Percentiles rank a stretch among this genome's conserved stretches.
phyloP scores from a whole-genome alignment of 768 basidiomycete genomes.

The Candolleomyces eurysporus region DNA sequence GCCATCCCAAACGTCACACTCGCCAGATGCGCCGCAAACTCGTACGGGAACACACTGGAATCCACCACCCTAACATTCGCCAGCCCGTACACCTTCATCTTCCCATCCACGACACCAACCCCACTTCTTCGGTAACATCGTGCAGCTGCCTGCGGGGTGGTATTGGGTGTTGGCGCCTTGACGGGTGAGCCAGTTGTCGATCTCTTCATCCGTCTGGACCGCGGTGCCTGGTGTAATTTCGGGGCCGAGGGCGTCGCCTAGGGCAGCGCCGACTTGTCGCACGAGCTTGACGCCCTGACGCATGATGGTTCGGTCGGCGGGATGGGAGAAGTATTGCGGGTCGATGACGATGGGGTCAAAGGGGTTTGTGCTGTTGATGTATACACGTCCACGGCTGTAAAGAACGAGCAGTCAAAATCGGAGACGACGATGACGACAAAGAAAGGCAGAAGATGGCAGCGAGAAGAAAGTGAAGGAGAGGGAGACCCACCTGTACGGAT shows the following conservation, averaged over 20 bases:
- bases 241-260: constrained; percentile 35
- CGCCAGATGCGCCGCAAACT: constrained; percentile 31
- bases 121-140: constrained; percentile 27
- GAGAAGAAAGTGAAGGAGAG: too few relatives aligned
- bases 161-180: constrained; percentile 47
- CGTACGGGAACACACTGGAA: constrained; percentile 53
- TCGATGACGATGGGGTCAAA: constrained; percentile 65
- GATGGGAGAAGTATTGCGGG: constrained; percentile 57
- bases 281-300: constrained; percentile 63
- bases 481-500: constrained; percentile 36
- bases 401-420: too few relatives aligned
- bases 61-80: constrained; percentile 60
- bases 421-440: too few relatives aligned
- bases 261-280: constrained; percentile 50
- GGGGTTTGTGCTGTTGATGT: constrained; percentile 58
- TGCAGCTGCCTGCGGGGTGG: constrained; percentile 44
- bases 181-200: constrained; percentile 50
- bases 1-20: constrained; percentile 27
- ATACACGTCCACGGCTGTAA: constrained; percentile 54
- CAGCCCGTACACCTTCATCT: constrained; percentile 27
- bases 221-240: constrained; percentile 20
- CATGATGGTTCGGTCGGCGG: constrained; percentile 43
- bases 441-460: too few relatives aligned
- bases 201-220: constrained; percentile 50
- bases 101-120: constrained; percentile 30